phyloP scores from a whole-genome alignment of 1,139 yeast genomes.

The Waltiozyma sp. region DNA sequence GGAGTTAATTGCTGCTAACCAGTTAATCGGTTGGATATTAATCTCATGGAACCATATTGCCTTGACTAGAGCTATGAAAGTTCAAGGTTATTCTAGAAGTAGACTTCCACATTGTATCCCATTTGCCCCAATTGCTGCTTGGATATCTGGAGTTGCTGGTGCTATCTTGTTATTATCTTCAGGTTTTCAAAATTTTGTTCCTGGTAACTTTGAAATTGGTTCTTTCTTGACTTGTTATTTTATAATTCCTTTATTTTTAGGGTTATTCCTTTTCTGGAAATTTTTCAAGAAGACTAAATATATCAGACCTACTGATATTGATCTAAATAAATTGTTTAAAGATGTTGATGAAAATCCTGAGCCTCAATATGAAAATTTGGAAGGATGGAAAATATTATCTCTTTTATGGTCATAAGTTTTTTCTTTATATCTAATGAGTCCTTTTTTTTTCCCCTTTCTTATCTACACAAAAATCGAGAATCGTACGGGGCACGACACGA shows the following conservation, averaged over 20 bases:
- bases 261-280: slow-evolving; percentile 24
- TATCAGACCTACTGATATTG: slow-evolving; percentile 24
- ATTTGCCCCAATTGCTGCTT: slow-evolving; percentile 21
- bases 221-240: slow-evolving; percentile 30
- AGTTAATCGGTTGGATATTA: slow-evolving; percentile 15
- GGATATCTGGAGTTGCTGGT: slow-evolving; percentile 28
- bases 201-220: slow-evolving; percentile 26
- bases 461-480: too few species aligned
- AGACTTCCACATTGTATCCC: slow-evolving; percentile 24
- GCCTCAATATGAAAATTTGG: slow-evolving; percentile 14
- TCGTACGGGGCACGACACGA: too few species aligned
- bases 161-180: slow-evolving; percentile 28
- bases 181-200: slow-evolving; percentile 29
- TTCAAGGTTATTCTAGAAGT: slow-evolving; percentile 27
- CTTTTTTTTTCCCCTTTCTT: too few species aligned
- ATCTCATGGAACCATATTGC: slow-evolving; percentile 25
- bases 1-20: slow-evolving; percentile 8
- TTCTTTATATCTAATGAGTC: too few species aligned
- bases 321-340: slow-evolving; percentile 24
- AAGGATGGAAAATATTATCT: slow-evolving; percentile 14
- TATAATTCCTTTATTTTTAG: slow-evolving; percentile 24
- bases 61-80: slow-evolving; percentile 25
- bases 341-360: slow-evolving; percentile 31
- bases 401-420: slow-evolving; percentile 9
- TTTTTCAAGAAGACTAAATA: slow-evolving; percentile 21